phyloP scores from a whole-genome alignment of 441 rosid species.

The Corymbia calophylla region DNA sequence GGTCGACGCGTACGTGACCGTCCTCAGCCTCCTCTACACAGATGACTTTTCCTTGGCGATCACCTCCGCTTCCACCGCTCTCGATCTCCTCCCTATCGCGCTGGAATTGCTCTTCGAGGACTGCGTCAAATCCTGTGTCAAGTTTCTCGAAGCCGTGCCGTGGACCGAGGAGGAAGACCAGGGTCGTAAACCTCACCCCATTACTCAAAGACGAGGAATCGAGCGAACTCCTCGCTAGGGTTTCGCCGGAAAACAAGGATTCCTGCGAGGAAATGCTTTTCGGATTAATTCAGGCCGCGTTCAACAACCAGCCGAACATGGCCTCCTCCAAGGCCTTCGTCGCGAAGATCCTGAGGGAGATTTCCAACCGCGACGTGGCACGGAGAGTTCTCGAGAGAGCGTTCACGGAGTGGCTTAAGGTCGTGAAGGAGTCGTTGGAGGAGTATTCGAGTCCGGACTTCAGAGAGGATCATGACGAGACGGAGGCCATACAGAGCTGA shows the following conservation, averaged over 20 bases:
- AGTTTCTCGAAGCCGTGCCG: constrained; percentile 57
- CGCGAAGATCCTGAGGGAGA: constrained; percentile 52
- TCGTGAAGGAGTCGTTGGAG: constrained; percentile 58
- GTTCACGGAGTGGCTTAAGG: constrained; percentile 43
- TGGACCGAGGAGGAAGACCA: constrained; percentile 58
- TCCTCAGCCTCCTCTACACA: constrained; percentile 41
- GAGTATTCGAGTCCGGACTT: constrained; percentile 68
- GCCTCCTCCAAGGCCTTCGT: constrained; percentile 63
- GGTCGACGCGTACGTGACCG: constrained; percentile 21
- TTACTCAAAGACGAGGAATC: constrained; percentile 43
- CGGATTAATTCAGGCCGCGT: constrained; percentile 41
- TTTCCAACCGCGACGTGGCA: constrained; percentile 40
- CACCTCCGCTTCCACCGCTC: constrained; percentile 29
- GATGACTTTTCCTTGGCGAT: constrained; percentile 28
- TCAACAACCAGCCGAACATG: constrained; percentile 42
- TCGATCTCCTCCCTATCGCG: constrained; percentile 53
- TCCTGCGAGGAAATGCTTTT: constrained; percentile 59
- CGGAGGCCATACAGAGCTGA: constrained; percentile 63
- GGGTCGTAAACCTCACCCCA: constrained; percentile 37
- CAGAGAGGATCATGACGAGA: constrained; percentile 64
- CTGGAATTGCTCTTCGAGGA: constrained; percentile 55
- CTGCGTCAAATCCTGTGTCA: constrained; percentile 33
- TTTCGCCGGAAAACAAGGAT: constrained; percentile 19
- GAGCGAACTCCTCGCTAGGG: constrained; percentile 32
- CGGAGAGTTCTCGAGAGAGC: constrained; percentile 51